These are phyloP conservation scores for Candida nitratophila DNA, from an alignment of 805 yeast genomes.

Conservation along the genomic window DNA sequence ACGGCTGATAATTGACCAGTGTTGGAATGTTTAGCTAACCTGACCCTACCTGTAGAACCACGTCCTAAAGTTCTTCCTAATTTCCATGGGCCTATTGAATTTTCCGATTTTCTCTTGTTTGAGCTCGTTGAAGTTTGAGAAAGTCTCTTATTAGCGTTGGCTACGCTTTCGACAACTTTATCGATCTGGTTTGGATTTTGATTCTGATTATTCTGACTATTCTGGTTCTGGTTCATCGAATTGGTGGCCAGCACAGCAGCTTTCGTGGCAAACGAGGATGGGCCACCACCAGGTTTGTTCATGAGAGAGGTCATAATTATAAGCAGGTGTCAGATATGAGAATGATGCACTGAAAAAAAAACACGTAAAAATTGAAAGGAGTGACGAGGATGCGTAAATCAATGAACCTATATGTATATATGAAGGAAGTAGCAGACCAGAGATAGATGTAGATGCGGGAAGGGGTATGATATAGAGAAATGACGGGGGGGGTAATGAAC, in stretches of 20 bases:
- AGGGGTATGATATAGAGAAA: no score
- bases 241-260: conserved; percentile 17
- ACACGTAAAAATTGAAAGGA: not conserved
- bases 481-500: no score
- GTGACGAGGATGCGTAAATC: not conserved
- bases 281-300: not conserved
- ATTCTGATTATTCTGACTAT: not conserved
- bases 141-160: conserved; percentile 29
- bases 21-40: conserved; percentile 60
- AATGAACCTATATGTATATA: no score
- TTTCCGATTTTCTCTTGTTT: conserved; percentile 28
- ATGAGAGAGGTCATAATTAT: not conserved
- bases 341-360: no score
- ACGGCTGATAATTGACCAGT: conserved; percentile 79
- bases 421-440: not conserved
- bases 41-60: conserved; percentile 78
- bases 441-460: not conserved
- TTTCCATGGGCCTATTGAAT: conserved; percentile 72
- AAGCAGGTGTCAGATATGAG: not conserved
- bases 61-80: conserved; percentile 73
- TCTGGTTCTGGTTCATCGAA: not conserved
- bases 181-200: conserved; percentile 27
- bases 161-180: conserved; percentile 33
- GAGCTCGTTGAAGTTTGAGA: conserved; percentile 34
- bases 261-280: conserved; percentile 17